These are phyloP conservation scores for Rhizopogon salebrosus DNA, from an alignment of 768 basidiomycete species.

Conservation along the genomic window DNA sequence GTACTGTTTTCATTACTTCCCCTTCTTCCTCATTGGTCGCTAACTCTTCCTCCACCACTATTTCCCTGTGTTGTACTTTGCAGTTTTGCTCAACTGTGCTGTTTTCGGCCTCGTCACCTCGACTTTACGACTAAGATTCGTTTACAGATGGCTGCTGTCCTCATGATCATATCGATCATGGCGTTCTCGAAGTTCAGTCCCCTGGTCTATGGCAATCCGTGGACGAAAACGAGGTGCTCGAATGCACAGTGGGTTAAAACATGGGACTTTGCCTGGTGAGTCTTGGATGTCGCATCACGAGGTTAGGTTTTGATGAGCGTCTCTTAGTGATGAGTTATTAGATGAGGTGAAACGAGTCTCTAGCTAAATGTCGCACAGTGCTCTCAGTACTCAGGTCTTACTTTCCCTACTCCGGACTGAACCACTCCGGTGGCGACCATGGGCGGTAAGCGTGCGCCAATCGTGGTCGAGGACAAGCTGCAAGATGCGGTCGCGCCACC, in stretches of 20 bases:
- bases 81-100: conserved; percentile 70
- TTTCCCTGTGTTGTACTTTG: conserved; percentile 93
- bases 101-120: conserved; percentile 87
- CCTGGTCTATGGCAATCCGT: conserved; percentile 75
- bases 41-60: conserved; percentile 99
- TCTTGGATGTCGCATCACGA: conserved; percentile 3
- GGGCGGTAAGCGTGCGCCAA: conserved; percentile 48
- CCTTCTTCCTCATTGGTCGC: conserved; percentile 95
- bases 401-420: conserved; percentile 34
- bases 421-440: conserved; percentile 39
- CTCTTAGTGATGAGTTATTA: conserved; percentile 57
- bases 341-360: conserved; percentile 41
- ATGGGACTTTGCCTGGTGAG: conserved; percentile 94
- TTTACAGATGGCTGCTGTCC: conserved; percentile 73
- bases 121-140: conserved; percentile 70
- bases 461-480: conserved; percentile 46
- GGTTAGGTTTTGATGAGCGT: neutral
- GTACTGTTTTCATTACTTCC: conserved; percentile 91
- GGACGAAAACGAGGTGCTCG: conserved; percentile 80
- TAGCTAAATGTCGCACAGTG: conserved; percentile 35
- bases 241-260: conserved; percentile 82
- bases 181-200: conserved; percentile 78
- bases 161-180: conserved; percentile 71
- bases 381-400: conserved; percentile 42
- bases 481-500: conserved; percentile 11